Evolutionary conservation across 306 rosid species (phyloP), one percentile per base, ranked within the genome.

Genomic region (Inga laurina): DNA sequence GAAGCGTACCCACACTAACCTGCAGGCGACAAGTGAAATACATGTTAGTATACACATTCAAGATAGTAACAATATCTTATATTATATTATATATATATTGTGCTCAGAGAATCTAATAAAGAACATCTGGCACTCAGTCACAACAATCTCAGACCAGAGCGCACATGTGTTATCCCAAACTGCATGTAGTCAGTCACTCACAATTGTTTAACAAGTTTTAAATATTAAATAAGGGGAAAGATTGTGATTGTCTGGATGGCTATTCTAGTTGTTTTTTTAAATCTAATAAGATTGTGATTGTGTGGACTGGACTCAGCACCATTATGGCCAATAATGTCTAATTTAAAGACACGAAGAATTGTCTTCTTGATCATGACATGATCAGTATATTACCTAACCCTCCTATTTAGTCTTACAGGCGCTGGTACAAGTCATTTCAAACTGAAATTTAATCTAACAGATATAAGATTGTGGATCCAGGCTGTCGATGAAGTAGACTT

Each of bases 1-100:
- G 91, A 84, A 95, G 98, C 5, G 99, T 93, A 34, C 99, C 98
- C 72, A 93, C 97, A 79, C 99, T 95, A 49, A 95, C 97, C 99
- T 95, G 88, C 86, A 82, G 21, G 54, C 76, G 41, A 72, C 14
- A 76, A 77, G 57, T 12, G 16, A 82, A 81, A 74, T 76, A 83
- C 61, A 82, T 15, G 57, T 89, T 66, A 61, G 15, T 73, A 73
- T 19, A 73, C 10, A 34, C 75, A 82, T 30, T 54, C 15, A 61
- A 52, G 56, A 15, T 37, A 74, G 64, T 48, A n/a, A 41, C 65
- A 49, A 49, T 46, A 7, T 61, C 77, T 24, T 70, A 43, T 18
- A 37, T 37, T 27, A 37, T 4, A 37, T 37, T 34, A 35, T 35
- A 35, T 6, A 0, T 27, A 62, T 16, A 2, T 73, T 32, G 32